Conservation (phyloP, 148 eudicot species). For the Hydrangea macrophylla region DNA sequence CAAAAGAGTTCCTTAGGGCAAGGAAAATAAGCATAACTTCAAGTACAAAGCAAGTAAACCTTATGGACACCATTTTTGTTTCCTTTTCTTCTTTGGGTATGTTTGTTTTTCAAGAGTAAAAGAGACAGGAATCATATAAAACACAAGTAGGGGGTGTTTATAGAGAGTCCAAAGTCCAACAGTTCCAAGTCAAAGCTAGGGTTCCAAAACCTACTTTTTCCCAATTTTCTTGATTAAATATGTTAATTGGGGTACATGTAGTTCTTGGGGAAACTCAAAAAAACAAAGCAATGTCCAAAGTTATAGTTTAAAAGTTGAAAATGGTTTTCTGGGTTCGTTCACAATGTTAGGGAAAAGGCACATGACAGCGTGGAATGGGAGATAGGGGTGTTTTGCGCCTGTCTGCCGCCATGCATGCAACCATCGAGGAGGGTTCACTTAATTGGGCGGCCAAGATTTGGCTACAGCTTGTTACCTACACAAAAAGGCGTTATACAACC, state of each 20-base stretch:
- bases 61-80: conserved; percentile 26
- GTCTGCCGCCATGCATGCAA: conserved; percentile 59
- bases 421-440: conserved; percentile 40
- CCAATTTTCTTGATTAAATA: background rate
- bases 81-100: conserved; percentile 8
- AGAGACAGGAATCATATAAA: conserved; percentile 14
- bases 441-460: background rate
- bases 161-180: conserved; percentile 29
- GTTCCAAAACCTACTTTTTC: conserved; percentile 5
- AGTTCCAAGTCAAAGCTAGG: conserved; percentile 52
- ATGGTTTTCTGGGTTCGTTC: conserved; percentile 1
- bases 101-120: background rate
- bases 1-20: conserved; percentile 29
- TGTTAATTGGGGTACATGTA: conserved; percentile 6
- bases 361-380: conserved; percentile 43
- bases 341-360: conserved; percentile 38
- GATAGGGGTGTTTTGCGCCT: conserved; percentile 35
- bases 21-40: conserved; percentile 31
- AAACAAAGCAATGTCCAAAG: conserved; percentile 6
- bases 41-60: conserved; percentile 27
- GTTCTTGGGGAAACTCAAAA: conserved; percentile 18
- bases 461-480: too few species aligned
- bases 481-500: background rate
- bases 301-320: background rate
- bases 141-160: conserved; percentile 22